Base-by-base conservation (phyloP, 2,329 filamentous ascomycete species). In the Davidsoniella eucalypti region DNA sequence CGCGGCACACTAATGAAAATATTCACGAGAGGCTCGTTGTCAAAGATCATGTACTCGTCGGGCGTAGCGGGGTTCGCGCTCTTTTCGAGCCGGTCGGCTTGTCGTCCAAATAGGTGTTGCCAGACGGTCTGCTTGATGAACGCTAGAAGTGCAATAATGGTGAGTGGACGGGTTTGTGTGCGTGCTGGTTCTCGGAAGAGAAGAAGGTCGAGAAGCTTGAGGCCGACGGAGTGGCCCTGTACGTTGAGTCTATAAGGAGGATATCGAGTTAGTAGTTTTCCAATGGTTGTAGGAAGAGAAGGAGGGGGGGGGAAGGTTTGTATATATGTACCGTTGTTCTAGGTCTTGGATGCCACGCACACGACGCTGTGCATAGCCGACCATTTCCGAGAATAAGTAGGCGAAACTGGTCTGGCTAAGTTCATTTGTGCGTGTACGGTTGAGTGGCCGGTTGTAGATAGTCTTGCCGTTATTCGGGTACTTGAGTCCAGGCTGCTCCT, bases 11-110 rank as follows among this genome's bases (percentile, higher is more conserved):
- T 87, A 61, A 98, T 84, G 68, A 92, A 96, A 55, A 83, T 82
- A 66, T 95, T 96, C 38, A 96, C 90, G 47, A 96, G 73, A 18
- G 92, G 92, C 63, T 96, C 92, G 67, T 98, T 96, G 68, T 98
- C 92, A 59, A 88, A 86, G 59, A 98, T 92, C 90, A 98, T 96
- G 71, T 96, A 98, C 69, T 96, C 90, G 58, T 92, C 87, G 7
- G 86, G 82, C 48, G 87, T 90, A 49, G 81, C 77, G 7, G 84
- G 81, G 59, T 85, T 82, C 49, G 80, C 80, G 53, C 80, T 86
- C 67, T 92, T 88, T 68, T 98, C 92, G 52, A 98, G 79, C 16
- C 87, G 84, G 67, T 96, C 90, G 25, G 92, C 92, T 51, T 88
- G 82, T 1, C 90, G 83, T 37, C 78, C 80, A 65, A 98, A 98